Evolutionary conservation across 257 asterid genomes (phyloP).

Genomic region (Forsythia viridissima): DNA sequence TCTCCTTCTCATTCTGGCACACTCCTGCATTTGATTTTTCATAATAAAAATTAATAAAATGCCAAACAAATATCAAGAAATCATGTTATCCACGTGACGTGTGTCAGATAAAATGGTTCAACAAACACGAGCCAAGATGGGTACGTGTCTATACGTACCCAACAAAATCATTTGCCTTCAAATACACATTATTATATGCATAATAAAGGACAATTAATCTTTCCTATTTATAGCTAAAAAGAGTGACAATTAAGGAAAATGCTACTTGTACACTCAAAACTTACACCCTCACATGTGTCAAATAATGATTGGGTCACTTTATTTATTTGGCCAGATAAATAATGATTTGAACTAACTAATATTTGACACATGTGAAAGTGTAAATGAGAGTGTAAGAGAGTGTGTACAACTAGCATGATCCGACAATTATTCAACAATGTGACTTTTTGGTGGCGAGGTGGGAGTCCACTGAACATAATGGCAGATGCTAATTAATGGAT

Average conservation of each 20-base stretch:
- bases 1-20: conserved; percentile 69
- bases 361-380: too few species aligned
- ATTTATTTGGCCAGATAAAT: too few species aligned
- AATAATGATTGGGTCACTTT: too few species aligned
- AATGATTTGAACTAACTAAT: too few species aligned
- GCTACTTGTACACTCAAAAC: too few species aligned
- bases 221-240: background rate
- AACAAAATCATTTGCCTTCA: background rate
- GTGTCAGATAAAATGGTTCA: background rate
- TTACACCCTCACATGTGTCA: too few species aligned
- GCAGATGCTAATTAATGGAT: conserved; percentile 33
- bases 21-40: conserved; percentile 55
- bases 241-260: background rate
- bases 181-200: background rate
- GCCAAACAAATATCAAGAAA: background rate
- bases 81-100: too few species aligned
- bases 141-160: background rate
- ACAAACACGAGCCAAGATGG: background rate
- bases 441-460: conserved; percentile 44
- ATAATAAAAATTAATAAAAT: background rate
- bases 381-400: too few species aligned
- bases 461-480: conserved; percentile 46
- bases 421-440: background rate
- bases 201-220: background rate
- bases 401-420: too few species aligned